These are phyloP conservation scores for Naganishia sp. DNA, from an alignment of 1,284 basidiomycete genomes.

Conservation along the genomic window DNA sequence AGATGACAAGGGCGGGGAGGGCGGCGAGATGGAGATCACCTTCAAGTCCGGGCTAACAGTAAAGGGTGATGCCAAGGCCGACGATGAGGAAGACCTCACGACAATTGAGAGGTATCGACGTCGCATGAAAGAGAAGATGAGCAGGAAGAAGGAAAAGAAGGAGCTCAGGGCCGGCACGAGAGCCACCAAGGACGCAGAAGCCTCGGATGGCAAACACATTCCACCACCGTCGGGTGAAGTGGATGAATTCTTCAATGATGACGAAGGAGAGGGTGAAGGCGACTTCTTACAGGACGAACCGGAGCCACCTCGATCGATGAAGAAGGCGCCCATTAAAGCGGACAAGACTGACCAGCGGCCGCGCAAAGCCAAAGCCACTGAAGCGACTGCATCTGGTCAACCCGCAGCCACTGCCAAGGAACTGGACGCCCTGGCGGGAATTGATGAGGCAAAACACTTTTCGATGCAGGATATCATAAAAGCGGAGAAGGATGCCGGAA, in stretches of 20 bases:
- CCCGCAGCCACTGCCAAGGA: constrained; percentile 29
- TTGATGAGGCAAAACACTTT: constrained; percentile 73
- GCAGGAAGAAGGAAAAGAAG: constrained; percentile 61
- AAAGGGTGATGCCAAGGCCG: constrained; percentile 50
- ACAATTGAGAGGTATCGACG: constrained; percentile 77
- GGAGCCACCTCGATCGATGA: constrained; percentile 2
- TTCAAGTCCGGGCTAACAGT: constrained; percentile 77
- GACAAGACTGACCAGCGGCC: constrained; percentile 14
- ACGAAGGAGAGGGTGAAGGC: constrained; percentile 55
- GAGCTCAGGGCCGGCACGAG: constrained; percentile 50
- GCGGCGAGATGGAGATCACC: constrained; percentile 82
- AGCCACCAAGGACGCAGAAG: constrained; percentile 43
- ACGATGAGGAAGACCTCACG: constrained; percentile 64
- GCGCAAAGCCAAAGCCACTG: neutral
- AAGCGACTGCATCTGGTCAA: neutral
- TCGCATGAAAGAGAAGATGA: constrained; percentile 82
- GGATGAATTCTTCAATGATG: constrained; percentile 75
- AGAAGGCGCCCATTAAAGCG: constrained; percentile 27
- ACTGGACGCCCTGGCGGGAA: constrained; percentile 21
- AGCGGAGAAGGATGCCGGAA: constrained; percentile 68
- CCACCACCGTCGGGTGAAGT: constrained; percentile 28
- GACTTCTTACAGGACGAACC: constrained; percentile 34
- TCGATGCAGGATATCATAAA: constrained; percentile 87
- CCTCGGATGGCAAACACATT: constrained; percentile 34
- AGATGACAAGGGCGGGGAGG: constrained; percentile 31